Evolutionary conservation across 345 rosid species (phyloP).

Genomic region (Cardamine occulta): DNA sequence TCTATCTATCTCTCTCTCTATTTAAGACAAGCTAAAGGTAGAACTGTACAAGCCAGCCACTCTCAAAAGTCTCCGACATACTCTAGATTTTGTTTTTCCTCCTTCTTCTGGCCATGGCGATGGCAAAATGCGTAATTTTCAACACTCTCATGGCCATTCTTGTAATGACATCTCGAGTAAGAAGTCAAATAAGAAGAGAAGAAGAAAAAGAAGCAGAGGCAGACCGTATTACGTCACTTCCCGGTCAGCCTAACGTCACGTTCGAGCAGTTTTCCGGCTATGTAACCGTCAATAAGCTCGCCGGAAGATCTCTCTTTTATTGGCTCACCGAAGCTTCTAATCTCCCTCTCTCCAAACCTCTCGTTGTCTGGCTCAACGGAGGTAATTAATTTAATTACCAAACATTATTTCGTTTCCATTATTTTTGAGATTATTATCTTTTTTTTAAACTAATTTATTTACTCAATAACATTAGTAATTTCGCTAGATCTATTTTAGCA

Average conservation of each 20-base stretch:
- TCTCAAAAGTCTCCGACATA: conserved; percentile 31
- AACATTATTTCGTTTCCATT: not conserved
- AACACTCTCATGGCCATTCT: conserved; percentile 35
- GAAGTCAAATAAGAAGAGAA: conserved; percentile 20
- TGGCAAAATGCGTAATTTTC: conserved; percentile 47
- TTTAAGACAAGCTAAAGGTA: conserved; percentile 38
- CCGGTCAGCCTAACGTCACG: conserved; percentile 88
- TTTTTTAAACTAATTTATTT: not conserved
- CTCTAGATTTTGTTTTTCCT: conserved; percentile 5
- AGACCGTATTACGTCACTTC: conserved; percentile 77
- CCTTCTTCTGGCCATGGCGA: conserved; percentile 32
- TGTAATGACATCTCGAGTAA: conserved; percentile 37
- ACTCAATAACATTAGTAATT: not conserved
- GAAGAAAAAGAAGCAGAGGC: conserved; percentile 55
- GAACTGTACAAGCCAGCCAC: conserved; percentile 31
- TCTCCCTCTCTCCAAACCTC: conserved; percentile 66
- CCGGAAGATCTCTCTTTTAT: conserved; percentile 90
- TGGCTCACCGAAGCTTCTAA: conserved; percentile 84
- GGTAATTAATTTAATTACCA: conserved; percentile 46
- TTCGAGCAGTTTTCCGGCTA: conserved; percentile 95
- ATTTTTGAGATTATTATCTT: not conserved
- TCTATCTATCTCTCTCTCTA: conserved; percentile 24
- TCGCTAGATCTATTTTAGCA: conserved; percentile 1
- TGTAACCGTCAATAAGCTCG: conserved; percentile 64
- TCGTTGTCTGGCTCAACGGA: conserved; percentile 97